Base-by-base conservation (phyloP, 2,329 filamentous ascomycete genomes). In the Boeremia exigua region DNA sequence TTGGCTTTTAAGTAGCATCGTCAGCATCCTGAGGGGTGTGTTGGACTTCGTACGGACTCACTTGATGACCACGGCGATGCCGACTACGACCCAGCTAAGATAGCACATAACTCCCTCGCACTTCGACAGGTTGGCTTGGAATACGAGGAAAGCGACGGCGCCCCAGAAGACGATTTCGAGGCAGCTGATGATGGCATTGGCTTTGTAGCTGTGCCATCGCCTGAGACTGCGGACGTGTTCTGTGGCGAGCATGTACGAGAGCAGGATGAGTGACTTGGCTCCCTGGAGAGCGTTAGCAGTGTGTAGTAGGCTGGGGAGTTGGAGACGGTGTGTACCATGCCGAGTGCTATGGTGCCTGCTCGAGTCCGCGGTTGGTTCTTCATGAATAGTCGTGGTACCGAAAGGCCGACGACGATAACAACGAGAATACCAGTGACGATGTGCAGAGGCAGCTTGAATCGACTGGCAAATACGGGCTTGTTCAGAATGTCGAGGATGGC, bases 151-250 rank as follows among this genome's bases (percentile, higher is more conserved):
- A 5, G 73, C 61, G 7, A 77, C 72, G 5, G 68, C 73, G 14
- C 68, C 67, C 78, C 79, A 80, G 60, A 80, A 80, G 12, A 79
- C 66, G 12, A 76, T 59, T 58, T 81, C 78, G 14, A 80, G 62
- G 40, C 58, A 66, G 63, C 77, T 78, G 51, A 80, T 66, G 32
- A 80, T 76, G 4, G 68, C 59, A 60, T 78, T 73, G 5, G 77
- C 77, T 62, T 79, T 80, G 6, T 75, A 62, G 60, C 71, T 77
- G 27, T 59, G 67, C 76, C 75, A 80, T 50, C 66, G 69, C 11
- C 65, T 54, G 48, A 79, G 69, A 1, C 59, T 57, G 4, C 55
- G 34, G 11, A 72, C 58, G 53, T 78, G 74, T 36, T 75, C 71
- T 25, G 74, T 75, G 2, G 78, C 59, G 39, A 81, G 57, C 52